Evolutionary conservation across 2,329 filamentous ascomycete genomes (phyloP), one percentile per base, ranked within the genome.

Genomic region (Fusarium tupiense): DNA sequence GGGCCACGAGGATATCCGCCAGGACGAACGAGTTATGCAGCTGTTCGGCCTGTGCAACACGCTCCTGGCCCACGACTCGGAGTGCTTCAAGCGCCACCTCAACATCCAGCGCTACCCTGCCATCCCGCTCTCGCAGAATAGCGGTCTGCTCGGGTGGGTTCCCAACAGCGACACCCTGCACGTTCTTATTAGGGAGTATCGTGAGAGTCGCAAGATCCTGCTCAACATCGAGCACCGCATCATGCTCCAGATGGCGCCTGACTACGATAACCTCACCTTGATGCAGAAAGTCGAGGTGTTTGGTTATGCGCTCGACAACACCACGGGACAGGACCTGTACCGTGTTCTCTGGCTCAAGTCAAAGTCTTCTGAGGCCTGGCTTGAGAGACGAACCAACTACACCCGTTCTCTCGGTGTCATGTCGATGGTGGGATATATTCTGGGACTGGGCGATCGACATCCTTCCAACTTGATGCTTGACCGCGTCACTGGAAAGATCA

Each of bases 241-340:
- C 82, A 99, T 99, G 96, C 87, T 99, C 64, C 97, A 99, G 83
- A 99, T 99, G 96, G 96, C 96, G 31, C 97, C 96, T 1, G 96
- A 99, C 81, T 99, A 98, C 80, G 96, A 99, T 81, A 98, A 98
- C 79, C 91, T 99, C 53, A 98, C 97, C 2, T 89, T 99, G 41
- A 98, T 99, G 96, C 97, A 99, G 82, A 99, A 99, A 85, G 97
- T 99, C 2, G 97, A 99, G 83, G 96, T 99, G 17, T 99, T 99
- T 81, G 96, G 96, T 38, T 99, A 99, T 82, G 97, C 96, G 9
- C 91, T 99, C 69, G 97, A 99, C 84, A 99, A 99, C 82, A 99
- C 96, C 2, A 99, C 96, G 2, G 97, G 96, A 5, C 97, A 99
- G 82, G 96, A 99, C 84, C 87, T 99, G 33, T 99, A 99, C 84